Evolutionary conservation across 116 monocot species (phyloP).

Genomic region (Zostera marina): DNA sequence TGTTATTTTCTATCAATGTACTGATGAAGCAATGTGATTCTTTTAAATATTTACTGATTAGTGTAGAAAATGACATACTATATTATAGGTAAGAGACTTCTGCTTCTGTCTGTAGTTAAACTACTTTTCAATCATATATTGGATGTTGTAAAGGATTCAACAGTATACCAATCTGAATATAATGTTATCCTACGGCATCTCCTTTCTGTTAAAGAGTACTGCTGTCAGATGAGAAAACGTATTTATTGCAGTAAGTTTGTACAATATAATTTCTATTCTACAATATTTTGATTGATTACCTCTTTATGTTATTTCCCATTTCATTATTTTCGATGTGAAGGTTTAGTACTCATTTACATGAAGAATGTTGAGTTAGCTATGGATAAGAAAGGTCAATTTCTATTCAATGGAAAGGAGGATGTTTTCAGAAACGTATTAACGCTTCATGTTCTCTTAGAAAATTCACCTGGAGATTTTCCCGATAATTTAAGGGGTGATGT

Average conservation of each 20-base stretch:
- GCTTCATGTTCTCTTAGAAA: constrained; percentile 67
- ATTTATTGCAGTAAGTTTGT: constrained; percentile 43
- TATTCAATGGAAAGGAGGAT: constrained; percentile 54
- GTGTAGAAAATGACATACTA: background rate
- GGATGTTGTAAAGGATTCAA: constrained; percentile 46
- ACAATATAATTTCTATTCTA: background rate
- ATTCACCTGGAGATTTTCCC: constrained; percentile 81
- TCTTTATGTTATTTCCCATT: background rate
- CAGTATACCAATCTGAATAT: constrained; percentile 61
- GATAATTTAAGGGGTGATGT: constrained; percentile 36
- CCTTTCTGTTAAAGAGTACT: constrained; percentile 46
- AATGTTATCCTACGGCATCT: constrained; percentile 55
- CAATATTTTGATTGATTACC: background rate
- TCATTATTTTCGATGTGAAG: constrained; percentile 18
- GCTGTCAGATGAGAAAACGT: constrained; percentile 59
- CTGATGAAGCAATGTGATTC: background rate
- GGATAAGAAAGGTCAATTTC: constrained; percentile 15
- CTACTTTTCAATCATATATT: constrained; percentile 56
- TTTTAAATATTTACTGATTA: background rate
- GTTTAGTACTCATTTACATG: constrained; percentile 46
- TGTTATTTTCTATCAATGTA: too few species aligned
- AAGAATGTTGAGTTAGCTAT: constrained; percentile 28
- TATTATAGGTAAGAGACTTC: constrained; percentile 34
- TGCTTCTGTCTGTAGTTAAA: constrained; percentile 47
- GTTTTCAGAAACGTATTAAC: constrained; percentile 47